A percentile compares a stretch with the other conserved stretches of the same genome.
These are phyloP conservation scores for Talaromyces sp. DNA, from an alignment of 2,329 filamentous ascomycete genomes.

Conservation along the genomic window DNA sequence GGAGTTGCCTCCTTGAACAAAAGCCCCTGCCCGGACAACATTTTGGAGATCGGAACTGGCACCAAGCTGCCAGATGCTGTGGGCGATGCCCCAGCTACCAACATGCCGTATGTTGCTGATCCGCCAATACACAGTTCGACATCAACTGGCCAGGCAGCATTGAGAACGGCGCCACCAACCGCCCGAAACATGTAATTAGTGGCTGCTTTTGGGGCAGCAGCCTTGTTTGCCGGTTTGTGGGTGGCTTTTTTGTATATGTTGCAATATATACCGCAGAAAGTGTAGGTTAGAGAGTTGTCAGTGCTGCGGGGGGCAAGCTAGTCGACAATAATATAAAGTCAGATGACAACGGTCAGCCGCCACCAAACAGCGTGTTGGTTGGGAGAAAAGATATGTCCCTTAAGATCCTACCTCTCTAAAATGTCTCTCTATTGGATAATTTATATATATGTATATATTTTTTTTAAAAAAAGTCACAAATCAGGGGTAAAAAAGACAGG, in stretches of 20 bases:
- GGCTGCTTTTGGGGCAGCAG: neutral
- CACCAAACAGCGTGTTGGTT: neutral
- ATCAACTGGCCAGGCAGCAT: neutral
- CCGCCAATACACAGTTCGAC: conserved; percentile 27
- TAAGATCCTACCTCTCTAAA: neutral
- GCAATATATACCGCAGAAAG: no score
- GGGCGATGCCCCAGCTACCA: neutral
- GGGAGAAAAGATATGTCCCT: neutral
- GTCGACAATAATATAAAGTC: neutral
- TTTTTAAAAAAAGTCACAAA: no score
- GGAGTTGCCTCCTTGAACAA: conserved; percentile 62
- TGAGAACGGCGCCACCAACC: neutral
- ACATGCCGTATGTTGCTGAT: conserved; percentile 12
- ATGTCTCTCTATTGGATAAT: neutral
- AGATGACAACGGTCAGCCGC: neutral
- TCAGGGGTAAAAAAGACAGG: neutral
- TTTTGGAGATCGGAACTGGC: conserved; percentile 28
- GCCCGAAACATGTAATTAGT: neutral
- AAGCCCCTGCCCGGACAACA: conserved; percentile 31
- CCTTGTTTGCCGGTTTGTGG: neutral
- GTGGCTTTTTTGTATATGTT: neutral
- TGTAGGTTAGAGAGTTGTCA: no score
- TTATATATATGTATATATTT: no score
- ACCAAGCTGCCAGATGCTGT: conserved; percentile 9
- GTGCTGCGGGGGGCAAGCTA: no score